A percentile compares a stretch with the other conserved stretches of the same genome.
Evolutionary conservation across 768 basidiomycete species (phyloP).

Genomic region (Tephrocybe rancida): DNA sequence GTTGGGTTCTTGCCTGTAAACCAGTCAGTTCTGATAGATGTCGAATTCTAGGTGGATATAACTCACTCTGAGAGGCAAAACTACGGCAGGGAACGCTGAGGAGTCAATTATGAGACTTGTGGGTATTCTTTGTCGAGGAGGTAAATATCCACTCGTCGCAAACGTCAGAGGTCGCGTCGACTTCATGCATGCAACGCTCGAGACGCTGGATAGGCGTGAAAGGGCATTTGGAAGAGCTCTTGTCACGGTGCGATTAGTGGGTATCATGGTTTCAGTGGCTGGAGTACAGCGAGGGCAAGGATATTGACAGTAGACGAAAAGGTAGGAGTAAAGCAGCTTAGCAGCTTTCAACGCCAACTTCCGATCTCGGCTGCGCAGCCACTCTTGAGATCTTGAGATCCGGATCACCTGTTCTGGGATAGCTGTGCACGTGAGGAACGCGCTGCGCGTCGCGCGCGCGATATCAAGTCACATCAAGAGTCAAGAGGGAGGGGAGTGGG

Average conservation of each 20-base stretch:
- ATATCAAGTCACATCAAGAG: background rate
- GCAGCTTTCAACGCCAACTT: background rate
- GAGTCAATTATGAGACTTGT: background rate
- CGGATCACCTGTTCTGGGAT: background rate
- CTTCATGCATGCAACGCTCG: background rate
- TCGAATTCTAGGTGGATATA: background rate
- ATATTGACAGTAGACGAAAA: no score
- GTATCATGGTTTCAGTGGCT: background rate
- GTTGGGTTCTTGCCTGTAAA: conserved; percentile 28
- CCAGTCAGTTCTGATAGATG: background rate
- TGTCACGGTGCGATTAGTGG: background rate
- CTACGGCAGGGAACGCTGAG: background rate
- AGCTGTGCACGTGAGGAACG: background rate
- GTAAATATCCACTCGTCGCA: background rate
- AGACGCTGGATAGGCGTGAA: conserved; percentile 1
- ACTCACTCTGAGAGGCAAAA: conserved; percentile 6
- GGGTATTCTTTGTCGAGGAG: background rate
- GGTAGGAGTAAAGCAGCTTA: background rate
- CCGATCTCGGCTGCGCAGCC: background rate
- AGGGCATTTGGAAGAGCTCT: conserved; percentile 3
- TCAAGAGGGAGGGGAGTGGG: no score
- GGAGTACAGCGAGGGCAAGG: no score
- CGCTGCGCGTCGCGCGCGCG: background rate
- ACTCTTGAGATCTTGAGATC: background rate
- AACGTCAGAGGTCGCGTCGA: background rate